phyloP scores from a whole-genome alignment of 805 yeast species.

The Zygotorulaspora danielsina region DNA sequence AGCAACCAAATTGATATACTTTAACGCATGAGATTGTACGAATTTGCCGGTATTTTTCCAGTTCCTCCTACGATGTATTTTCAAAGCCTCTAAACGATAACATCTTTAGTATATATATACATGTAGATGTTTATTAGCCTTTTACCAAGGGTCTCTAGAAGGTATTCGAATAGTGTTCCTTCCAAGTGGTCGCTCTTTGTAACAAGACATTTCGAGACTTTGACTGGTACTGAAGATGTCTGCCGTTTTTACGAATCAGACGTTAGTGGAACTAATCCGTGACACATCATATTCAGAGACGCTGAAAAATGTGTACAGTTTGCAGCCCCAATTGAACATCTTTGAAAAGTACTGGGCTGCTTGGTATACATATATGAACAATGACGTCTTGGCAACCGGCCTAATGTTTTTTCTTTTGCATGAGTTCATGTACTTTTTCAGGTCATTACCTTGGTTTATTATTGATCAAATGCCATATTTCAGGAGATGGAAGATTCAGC shows the following conservation, averaged over 20 bases:
- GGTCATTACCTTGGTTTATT: slow-evolving; percentile 89
- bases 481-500: slow-evolving; percentile 84
- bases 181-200: background rate
- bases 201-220: background rate
- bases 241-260: slow-evolving; percentile 34
- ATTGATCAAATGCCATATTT: slow-evolving; percentile 83
- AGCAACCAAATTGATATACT: background rate
- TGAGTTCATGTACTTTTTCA: slow-evolving; percentile 85
- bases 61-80: background rate
- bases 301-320: slow-evolving; percentile 35
- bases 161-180: too few species aligned
- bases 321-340: slow-evolving; percentile 44
- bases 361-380: slow-evolving; percentile 78
- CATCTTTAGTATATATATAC: background rate
- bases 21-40: background rate
- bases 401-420: slow-evolving; percentile 75
- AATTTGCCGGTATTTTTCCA: background rate
- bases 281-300: slow-evolving; percentile 35
- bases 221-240: slow-evolving; percentile 22
- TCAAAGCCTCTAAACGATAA: background rate
- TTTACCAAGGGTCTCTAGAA: too few species aligned
- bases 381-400: slow-evolving; percentile 92
- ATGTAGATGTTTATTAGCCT: too few species aligned
- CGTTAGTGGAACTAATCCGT: slow-evolving; percentile 28
- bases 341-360: slow-evolving; percentile 82